A percentile compares a stretch with the other conserved stretches of the same genome.
Conservation (phyloP, 352 stramenopile species). For the Globisporangium cylindrosporum region DNA sequence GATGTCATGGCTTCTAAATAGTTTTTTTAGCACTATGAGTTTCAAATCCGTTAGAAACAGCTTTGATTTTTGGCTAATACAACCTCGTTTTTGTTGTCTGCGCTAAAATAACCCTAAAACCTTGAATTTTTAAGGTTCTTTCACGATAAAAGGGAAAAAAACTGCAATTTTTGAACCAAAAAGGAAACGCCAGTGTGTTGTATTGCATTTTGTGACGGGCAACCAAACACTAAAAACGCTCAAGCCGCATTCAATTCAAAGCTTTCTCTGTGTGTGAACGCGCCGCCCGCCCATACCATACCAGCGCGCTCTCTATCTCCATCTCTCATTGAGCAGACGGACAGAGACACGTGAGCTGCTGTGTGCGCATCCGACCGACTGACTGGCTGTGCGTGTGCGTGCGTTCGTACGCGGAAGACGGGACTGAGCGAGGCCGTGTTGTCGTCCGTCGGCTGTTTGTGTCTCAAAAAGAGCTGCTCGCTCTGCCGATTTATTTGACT, state of each 20-base stretch:
- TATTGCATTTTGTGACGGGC: no score
- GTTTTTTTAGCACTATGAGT: no score
- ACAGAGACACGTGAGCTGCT: not conserved
- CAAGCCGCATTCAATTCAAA: not conserved
- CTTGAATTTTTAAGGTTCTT: no score
- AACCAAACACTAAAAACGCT: not conserved
- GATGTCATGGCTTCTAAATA: no score
- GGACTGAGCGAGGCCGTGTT: not conserved
- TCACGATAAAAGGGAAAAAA: no score
- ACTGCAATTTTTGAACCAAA: no score
- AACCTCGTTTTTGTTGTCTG: no score
- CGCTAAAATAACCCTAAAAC: no score
- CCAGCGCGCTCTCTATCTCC: not conserved
- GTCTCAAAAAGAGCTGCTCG: constrained; percentile 2
- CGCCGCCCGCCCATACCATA: no score
- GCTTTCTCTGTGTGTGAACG: not conserved
- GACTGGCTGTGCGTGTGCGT: constrained; percentile 1
- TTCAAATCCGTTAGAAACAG: no score
- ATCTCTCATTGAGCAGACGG: not conserved
- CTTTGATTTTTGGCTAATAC: no score
- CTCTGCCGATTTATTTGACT: not conserved
- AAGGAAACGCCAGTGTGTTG: no score
- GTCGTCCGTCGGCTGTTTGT: not conserved
- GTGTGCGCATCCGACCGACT: not conserved
- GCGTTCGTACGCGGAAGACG: not conserved